Evolutionary conservation across 1,284 basidiomycete genomes (phyloP).

Genomic region (Flammula alnicola): DNA sequence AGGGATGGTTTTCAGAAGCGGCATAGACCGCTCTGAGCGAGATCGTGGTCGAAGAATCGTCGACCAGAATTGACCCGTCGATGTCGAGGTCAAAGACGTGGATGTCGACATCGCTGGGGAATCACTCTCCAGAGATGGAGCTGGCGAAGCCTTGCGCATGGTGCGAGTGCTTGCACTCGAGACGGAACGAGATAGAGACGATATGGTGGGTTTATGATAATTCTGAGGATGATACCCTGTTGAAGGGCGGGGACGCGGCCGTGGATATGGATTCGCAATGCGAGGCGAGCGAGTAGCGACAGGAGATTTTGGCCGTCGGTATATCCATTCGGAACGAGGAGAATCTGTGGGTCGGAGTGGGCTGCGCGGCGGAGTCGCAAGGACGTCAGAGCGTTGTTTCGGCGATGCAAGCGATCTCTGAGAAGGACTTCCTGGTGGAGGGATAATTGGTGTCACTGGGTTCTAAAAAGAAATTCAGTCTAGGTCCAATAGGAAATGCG

Average conservation of each 20-base stretch:
- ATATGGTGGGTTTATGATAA: constrained; percentile 18
- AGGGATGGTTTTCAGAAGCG: constrained; percentile 34
- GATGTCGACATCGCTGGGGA: background rate
- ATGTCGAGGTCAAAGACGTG: constrained; percentile 3
- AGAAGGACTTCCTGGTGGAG: constrained; percentile 2
- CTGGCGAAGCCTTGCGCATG: constrained; percentile 6
- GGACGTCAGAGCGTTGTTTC: constrained; percentile 10
- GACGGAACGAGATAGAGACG: constrained; percentile 26
- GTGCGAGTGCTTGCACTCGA: constrained; percentile 26
- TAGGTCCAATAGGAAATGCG: background rate
- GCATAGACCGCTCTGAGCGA: constrained; percentile 32
- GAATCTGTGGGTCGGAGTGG: constrained; percentile 27
- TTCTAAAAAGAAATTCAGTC: background rate
- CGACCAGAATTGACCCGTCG: constrained; percentile 36
- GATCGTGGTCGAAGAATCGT: constrained; percentile 35
- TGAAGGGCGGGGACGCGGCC: constrained; percentile 17
- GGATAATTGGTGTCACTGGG: constrained; percentile 1
- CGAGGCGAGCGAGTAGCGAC: constrained; percentile 26
- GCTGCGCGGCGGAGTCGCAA: constrained; percentile 17
- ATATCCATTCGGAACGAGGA: constrained; percentile 47
- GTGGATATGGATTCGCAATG: constrained; percentile 13
- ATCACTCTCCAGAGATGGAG: constrained; percentile 7
- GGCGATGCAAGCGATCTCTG: constrained; percentile 13
- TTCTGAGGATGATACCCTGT: constrained; percentile 13
- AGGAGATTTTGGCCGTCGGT: constrained; percentile 47